Evolutionary conservation across 2,329 filamentous ascomycete genomes (phyloP).

Genomic region (Venturia carpophila): DNA sequence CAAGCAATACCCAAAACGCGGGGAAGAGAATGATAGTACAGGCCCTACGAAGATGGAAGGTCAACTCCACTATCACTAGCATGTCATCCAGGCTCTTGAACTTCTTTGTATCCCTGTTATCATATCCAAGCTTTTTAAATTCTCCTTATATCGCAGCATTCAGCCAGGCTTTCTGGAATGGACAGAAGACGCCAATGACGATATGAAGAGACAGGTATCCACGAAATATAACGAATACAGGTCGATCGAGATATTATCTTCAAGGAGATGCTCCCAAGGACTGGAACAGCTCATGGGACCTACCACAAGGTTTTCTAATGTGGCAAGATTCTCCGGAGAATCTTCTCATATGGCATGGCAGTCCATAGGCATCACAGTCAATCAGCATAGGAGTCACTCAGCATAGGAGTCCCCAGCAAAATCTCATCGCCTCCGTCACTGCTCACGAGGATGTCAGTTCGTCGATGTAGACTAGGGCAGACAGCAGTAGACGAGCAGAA

Average conservation of each 20-base stretch:
- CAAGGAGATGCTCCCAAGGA: no score
- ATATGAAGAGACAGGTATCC: no score
- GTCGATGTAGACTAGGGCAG: not conserved
- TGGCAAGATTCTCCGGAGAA: not conserved
- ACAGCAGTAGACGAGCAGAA: not conserved
- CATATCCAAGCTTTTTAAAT: not conserved
- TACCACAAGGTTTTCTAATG: not conserved
- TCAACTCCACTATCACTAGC: not conserved
- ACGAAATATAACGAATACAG: no score
- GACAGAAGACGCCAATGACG: no score
- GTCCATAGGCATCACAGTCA: not conserved
- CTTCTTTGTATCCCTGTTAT: not conserved
- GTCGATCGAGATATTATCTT: no score
- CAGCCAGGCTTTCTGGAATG: not conserved
- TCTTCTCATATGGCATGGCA: not conserved
- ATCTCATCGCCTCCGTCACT: not conserved
- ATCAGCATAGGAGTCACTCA: no score
- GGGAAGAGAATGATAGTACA: not conserved
- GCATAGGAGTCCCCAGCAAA: not conserved
- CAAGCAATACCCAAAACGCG: no score
- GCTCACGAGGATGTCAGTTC: not conserved
- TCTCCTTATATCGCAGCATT: not conserved
- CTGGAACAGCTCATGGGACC: not conserved
- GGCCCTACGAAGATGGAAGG: not conserved
- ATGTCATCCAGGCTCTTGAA: not conserved